Evolutionary conservation across 371 early-diverging fungal species (phyloP), one percentile per base, ranked within the genome.

Genomic region (Encephalitozoon hellem): DNA sequence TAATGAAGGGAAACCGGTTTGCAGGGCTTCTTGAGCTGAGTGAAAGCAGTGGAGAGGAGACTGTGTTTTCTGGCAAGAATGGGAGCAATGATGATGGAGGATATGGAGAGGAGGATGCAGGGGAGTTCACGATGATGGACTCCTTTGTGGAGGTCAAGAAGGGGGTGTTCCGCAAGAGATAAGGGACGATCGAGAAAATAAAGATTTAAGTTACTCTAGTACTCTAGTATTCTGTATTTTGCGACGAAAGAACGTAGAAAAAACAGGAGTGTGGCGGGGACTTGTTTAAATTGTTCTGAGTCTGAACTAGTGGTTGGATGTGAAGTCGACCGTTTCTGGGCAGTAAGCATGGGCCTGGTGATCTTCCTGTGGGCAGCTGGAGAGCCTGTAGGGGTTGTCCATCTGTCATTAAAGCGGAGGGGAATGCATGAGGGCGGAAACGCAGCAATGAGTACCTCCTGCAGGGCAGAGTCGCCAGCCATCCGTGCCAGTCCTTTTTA

Each of bases 381-480:
- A 6, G 59, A n/a, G 28, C 34, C 12, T 59, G 59, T 63, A 72
- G 72, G 64, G 9, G 21, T n/a, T 9, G 9, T 25, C 5, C 30
- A 47, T 28, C 38, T 38, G 23, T n/a, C 38, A 41, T 52, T 72
- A 59, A 72, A 63, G 72, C 45, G 49, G 51, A 45, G 72, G 72
- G 72, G 64, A 72, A 55, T 23, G 72, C 72, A 52, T 49, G 45
- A 72, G 72, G 72, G 47, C 64, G 72, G 72, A 45, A 72, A 72
- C 72, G 64, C 47, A 72, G 72, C 72, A 72, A 64, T 52, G 72
- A 72, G 55, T 72, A 72, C 72, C 49, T 43, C 49, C 43, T 47
- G 72, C 72, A 72, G 34, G 59, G 38, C 15, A 38, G 59, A 59
- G 59, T 59, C 59, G 11, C 38, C 38, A 26, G 69, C 34, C n/a